A percentile compares a stretch with the other conserved stretches of the same genome.
Evolutionary conservation across 1,284 basidiomycete species (phyloP).

Genomic region (Lentinula novae-zelandiae): DNA sequence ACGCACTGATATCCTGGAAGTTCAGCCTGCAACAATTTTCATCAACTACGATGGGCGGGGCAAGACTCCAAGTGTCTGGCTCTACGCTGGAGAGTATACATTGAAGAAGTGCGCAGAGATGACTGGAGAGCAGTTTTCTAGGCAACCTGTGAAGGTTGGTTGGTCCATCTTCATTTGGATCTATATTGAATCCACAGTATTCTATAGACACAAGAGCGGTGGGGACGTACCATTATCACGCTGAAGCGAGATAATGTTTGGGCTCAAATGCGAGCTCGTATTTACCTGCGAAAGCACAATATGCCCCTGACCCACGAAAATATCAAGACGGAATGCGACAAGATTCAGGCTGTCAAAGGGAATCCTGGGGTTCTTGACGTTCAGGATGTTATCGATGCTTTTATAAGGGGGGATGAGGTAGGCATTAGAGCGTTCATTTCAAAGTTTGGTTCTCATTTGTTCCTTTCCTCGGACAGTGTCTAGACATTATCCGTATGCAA

Average conservation of each 20-base stretch:
- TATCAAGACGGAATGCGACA: not conserved
- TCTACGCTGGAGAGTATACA: constrained; percentile 4
- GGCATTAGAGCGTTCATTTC: not conserved
- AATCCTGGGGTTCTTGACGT: not conserved
- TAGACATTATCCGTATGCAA: not conserved
- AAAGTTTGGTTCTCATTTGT: not conserved
- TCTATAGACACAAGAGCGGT: not conserved
- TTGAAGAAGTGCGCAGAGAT: not conserved
- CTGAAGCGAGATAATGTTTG: not conserved
- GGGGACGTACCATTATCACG: not conserved
- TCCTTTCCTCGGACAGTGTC: not conserved
- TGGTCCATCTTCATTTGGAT: not conserved
- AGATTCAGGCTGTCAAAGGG: not conserved
- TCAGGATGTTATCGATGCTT: constrained; percentile 5
- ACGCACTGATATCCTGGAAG: not conserved
- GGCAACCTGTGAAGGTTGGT: not conserved
- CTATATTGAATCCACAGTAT: not conserved
- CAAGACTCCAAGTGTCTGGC: constrained; percentile 2
- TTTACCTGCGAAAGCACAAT: constrained; percentile 3
- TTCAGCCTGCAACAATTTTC: not conserved
- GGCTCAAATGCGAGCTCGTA: not conserved
- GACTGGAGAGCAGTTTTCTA: constrained; percentile 1
- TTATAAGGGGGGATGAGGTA: constrained; percentile 2
- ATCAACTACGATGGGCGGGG: not conserved
- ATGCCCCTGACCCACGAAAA: not conserved